These are phyloP conservation scores for Yueomyces sinensis DNA, from an alignment of 805 yeast genomes.

Conservation along the genomic window DNA sequence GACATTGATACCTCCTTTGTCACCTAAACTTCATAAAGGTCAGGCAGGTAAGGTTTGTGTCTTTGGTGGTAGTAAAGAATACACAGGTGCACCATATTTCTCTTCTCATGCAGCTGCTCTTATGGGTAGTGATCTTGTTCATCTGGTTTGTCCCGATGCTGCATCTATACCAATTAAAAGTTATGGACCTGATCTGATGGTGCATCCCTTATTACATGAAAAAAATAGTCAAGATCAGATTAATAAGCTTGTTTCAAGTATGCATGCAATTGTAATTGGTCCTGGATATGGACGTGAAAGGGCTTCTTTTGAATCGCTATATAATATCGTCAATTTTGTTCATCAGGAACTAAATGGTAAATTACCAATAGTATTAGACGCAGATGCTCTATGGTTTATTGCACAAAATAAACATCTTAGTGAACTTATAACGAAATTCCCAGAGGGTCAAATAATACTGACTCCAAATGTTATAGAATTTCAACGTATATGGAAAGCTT, in stretches of 20 bases:
- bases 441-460: constrained; percentile 47
- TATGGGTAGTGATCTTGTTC: constrained; percentile 81
- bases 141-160: constrained; percentile 67
- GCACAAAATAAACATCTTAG: constrained; percentile 23
- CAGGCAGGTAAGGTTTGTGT: constrained; percentile 86
- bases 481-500: constrained; percentile 43
- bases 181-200: constrained; percentile 90
- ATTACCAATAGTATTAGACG: constrained; percentile 74
- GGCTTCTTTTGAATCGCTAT: constrained; percentile 47
- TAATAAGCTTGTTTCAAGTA: constrained; percentile 6
- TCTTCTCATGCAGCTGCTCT: constrained; percentile 75
- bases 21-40: constrained; percentile 69
- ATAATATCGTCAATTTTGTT: constrained; percentile 34
- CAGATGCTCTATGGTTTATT: constrained; percentile 70
- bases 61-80: constrained; percentile 90
- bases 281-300: constrained; percentile 89
- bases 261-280: constrained; percentile 78
- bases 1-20: constrained; percentile 60
- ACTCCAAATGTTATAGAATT: constrained; percentile 91
- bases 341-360: constrained; percentile 38
- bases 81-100: constrained; percentile 94
- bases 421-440: constrained; percentile 31
- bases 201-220: constrained; percentile 70
- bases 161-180: constrained; percentile 77
- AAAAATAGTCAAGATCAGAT: constrained; percentile 13